Percentiles rank a stretch among this genome's conserved stretches.
Conservation (phyloP, 257 asterid species). For the Penstemon davidsonii region DNA sequence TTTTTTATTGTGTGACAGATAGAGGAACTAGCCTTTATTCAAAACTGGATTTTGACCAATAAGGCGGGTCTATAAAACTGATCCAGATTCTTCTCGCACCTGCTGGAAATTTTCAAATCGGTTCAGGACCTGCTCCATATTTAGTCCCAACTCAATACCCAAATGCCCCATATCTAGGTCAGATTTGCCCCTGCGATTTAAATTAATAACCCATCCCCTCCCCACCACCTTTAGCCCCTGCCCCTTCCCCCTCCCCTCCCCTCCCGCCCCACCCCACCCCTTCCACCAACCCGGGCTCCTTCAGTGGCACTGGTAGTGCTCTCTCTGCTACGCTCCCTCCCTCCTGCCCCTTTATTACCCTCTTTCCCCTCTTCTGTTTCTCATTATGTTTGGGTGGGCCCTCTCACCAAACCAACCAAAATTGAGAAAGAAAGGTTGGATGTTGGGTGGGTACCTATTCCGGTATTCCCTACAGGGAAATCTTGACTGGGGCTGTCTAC, state of each 20-base stretch:
- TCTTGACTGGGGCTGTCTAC: constrained; percentile 8
- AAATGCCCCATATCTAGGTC: constrained; percentile 40
- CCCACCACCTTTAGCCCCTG: constrained; percentile 20
- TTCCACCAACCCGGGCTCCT: constrained; percentile 16
- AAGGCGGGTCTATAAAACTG: constrained; percentile 39
- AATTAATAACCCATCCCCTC: constrained; percentile 25
- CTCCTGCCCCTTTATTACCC: constrained; percentile 16
- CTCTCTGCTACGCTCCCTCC: constrained; percentile 11
- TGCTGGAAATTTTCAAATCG: constrained; percentile 39
- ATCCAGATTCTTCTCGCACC: constrained; percentile 37
- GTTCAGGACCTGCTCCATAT: constrained; percentile 32
- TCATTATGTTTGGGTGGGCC: constrained; percentile 24
- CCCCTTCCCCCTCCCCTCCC: constrained; percentile 22
- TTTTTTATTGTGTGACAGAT: constrained; percentile 20
- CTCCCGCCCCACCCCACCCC: constrained; percentile 30
- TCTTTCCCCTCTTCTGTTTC: not conserved
- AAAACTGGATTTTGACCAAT: constrained; percentile 39
- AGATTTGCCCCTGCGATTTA: constrained; percentile 30
- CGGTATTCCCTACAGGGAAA: constrained; percentile 4
- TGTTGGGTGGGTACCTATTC: constrained; percentile 18
- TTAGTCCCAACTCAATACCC: constrained; percentile 33
- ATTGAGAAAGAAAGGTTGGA: constrained; percentile 19
- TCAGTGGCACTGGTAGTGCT: not conserved
- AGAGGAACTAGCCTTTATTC: constrained; percentile 27
- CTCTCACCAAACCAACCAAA: constrained; percentile 11